Evolutionary conservation across 257 asterid species (phyloP), one percentile per base, ranked within the genome.

Genomic region (Penstemon davidsonii): DNA sequence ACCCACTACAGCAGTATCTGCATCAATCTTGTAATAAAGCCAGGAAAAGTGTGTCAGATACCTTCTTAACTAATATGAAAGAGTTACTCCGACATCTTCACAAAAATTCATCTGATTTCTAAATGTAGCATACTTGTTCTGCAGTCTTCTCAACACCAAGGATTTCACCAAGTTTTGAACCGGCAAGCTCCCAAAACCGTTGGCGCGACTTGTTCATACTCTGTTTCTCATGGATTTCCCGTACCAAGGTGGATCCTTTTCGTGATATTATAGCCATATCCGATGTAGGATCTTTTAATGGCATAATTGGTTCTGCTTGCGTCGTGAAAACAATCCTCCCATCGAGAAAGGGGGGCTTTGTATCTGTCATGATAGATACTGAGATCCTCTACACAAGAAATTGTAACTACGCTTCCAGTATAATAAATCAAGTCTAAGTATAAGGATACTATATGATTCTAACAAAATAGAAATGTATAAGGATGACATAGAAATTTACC

Each of bases 161-260:
- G 76, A 91, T 94, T 50, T 94, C 83, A 55, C 99, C 99, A 3
- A 91, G 85, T 76, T 88, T 88, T 44, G 99, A 91, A 74, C 97
- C 99, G 68, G 99, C 97, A 68, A 94, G 97, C 78, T 94, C 99
- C 99, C 97, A 94, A 79, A 94, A 94, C 13, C 96, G 89, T 72
- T 94, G 97, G 5, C 99, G 88, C 19, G 99, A 94, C 83, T 94
- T 94, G 72, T 83, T 86, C 85, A 75, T 74, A 76, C 95, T 94
- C 75, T 94, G 99, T 70, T 94, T 94, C 66, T 94, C 99, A 74
- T 81, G 99, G 75, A 94, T 81, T 84, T 94, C 96, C 70, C 91
- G 82, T 63, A 94, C 96, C 61, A 94, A 76, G 71, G 78, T 79
- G 51, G 99, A 94, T 43, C 99, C 99, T 75, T 94, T 94, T 53